Base-by-base conservation (phyloP, 1,284 basidiomycete genomes). In the Anthracocystis setariae region DNA sequence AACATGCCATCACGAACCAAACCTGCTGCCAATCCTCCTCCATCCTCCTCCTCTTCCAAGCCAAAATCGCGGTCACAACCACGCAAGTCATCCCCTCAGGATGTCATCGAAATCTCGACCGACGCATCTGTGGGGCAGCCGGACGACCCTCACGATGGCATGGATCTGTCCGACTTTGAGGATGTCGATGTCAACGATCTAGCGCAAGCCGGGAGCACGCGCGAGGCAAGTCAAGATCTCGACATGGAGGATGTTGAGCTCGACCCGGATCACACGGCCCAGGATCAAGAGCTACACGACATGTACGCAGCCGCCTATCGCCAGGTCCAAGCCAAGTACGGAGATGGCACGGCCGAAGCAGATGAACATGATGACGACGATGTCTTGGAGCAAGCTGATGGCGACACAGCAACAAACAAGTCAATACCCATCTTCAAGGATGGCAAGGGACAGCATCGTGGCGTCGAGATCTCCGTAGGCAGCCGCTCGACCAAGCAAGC, bases 171-270 rank as follows among this genome's bases (percentile, higher is more conserved):
- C 13, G 74, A 79, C 15, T 53, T 74, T 23, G 78, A 77, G 25
- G 67, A 74, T 38, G 76, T 77, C 12, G 66, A 78, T 17, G 61
- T 70, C 12, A 25, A 48, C 20, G 44, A 39, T 1, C 21, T 50
- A 17, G 42, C 46, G 15, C 18, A 57, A 8, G 55, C 37, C n/a
- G 48, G 27, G 21, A 24, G 40, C 12, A 61, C 64, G 3, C 46
- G 47, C 10, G 49, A 46, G 3, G 54, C 23, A 25, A 60, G 53
- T 12, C 51, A 62, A 17, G 63, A 70, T 21, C 65, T 71, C 43
- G 71, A 74, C 20, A 62, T 74, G 65, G 77, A 79, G 21, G 65
- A 80, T 25, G 78, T 79, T 40, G 76, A 79, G 2, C 32, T 74
- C 12, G 73, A 74, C 7, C 25, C 43, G 29, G 54, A 68, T 13